phyloP scores from a whole-genome alignment of 768 basidiomycete genomes.

The Tremella fuciformis region DNA sequence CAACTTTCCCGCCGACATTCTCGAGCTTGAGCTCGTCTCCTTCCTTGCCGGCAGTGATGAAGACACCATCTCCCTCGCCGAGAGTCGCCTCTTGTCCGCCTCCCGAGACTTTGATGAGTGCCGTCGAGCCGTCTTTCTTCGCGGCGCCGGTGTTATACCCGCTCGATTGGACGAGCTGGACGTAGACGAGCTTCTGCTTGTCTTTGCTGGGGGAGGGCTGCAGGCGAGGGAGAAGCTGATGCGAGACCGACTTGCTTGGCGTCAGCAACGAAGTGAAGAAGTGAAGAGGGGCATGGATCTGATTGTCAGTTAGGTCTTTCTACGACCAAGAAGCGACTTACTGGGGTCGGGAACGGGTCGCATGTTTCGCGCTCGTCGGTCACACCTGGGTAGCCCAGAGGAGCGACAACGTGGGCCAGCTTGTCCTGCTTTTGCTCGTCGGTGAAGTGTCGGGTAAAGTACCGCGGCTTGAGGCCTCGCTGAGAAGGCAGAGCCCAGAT shows the following conservation, averaged over 20 bases:
- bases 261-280: slow-evolving; percentile 74
- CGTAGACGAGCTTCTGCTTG: slow-evolving; percentile 64
- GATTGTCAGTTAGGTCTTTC: background rate
- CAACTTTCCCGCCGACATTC: slow-evolving; percentile 65
- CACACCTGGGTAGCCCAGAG: slow-evolving; percentile 63
- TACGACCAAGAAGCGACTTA: slow-evolving; percentile 3
- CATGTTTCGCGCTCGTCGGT: slow-evolving; percentile 61
- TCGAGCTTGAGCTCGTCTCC: slow-evolving; percentile 54
- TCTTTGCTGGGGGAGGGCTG: slow-evolving; percentile 2
- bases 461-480: slow-evolving; percentile 64
- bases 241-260: slow-evolving; percentile 58
- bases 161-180: slow-evolving; percentile 80
- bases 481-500: slow-evolving; percentile 65
- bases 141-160: slow-evolving; percentile 68
- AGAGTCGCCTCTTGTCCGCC: slow-evolving; percentile 58
- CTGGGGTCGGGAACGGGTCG: slow-evolving; percentile 72
- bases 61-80: slow-evolving; percentile 84
- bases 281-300: slow-evolving; percentile 47
- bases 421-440: slow-evolving; percentile 77
- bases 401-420: slow-evolving; percentile 73
- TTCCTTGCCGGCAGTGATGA: slow-evolving; percentile 58
- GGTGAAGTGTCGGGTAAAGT: slow-evolving; percentile 81
- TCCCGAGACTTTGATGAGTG: slow-evolving; percentile 58
- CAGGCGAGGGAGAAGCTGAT: slow-evolving; percentile 54
- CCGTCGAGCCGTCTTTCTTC: slow-evolving; percentile 55